phyloP scores from a whole-genome alignment of 108 stramenopile genomes.

The Fragilariopsis cylindrus region DNA sequence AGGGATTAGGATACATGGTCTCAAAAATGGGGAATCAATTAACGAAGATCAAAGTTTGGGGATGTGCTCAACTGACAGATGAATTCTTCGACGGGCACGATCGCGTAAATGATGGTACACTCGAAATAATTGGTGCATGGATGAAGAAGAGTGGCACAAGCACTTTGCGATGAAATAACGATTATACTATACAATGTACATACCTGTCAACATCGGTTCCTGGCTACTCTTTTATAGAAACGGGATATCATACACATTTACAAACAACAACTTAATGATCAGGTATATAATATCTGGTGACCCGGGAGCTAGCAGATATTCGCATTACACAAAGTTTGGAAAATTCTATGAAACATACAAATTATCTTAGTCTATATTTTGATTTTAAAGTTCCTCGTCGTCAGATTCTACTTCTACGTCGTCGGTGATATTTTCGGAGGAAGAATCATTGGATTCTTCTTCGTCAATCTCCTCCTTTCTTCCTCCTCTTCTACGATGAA shows the following conservation, averaged over 20 bases:
- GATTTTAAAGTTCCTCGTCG: constrained; percentile 43
- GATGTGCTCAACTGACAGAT: constrained; percentile 75
- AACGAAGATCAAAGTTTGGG: constrained; percentile 70
- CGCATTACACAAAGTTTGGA: too few relatives aligned
- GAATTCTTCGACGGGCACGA: constrained; percentile 83
- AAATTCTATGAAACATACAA: too few relatives aligned
- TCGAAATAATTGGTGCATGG: constrained; percentile 80
- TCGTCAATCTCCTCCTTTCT: constrained; percentile 1
- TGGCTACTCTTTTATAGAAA: too few relatives aligned
- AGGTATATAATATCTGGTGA: background rate
- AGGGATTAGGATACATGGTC: constrained; percentile 82
- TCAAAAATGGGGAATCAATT: constrained; percentile 59
- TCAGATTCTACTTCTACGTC: constrained; percentile 37
- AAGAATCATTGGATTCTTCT: background rate
- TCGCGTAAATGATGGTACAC: constrained; percentile 56
- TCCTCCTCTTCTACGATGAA: constrained; percentile 70
- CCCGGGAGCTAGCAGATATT: too few relatives aligned
- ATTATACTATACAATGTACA: too few relatives aligned
- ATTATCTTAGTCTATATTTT: background rate
- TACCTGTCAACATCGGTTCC: too few relatives aligned
- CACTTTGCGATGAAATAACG: constrained; percentile 16
- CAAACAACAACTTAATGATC: too few relatives aligned
- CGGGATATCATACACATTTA: too few relatives aligned
- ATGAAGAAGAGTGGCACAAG: constrained; percentile 74
- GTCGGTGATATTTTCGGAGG: constrained; percentile 1